Conservation (phyloP, 2,329 filamentous ascomycete species). For the Aspergillus carbonarius region DNA sequence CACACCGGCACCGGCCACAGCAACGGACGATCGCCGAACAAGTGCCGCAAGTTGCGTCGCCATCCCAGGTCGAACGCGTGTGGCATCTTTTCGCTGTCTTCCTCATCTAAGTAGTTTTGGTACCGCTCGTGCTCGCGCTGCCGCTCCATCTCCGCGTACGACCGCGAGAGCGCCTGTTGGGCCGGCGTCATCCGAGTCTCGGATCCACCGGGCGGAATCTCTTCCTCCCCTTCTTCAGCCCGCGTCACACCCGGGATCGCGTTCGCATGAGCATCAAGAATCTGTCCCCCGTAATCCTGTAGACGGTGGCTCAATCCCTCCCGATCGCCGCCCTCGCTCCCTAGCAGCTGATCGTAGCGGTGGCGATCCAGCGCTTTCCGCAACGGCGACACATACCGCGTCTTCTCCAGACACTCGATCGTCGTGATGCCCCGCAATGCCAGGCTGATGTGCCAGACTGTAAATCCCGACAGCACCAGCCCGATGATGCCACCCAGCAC, state of each 20-base stretch:
- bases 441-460: constrained; percentile 84
- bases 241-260: constrained; percentile 75
- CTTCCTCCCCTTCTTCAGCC: constrained; percentile 79
- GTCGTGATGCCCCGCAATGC: constrained; percentile 81
- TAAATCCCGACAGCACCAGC: constrained; percentile 84
- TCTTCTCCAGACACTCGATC: constrained; percentile 95
- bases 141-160: constrained; percentile 59
- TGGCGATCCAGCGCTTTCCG: constrained; percentile 68
- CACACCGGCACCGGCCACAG: constrained; percentile 79
- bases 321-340: constrained; percentile 25
- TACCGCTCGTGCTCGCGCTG: constrained; percentile 67
- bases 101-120: constrained; percentile 80
- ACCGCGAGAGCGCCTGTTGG: constrained; percentile 45
- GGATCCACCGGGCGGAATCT: constrained; percentile 29
- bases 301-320: constrained; percentile 42
- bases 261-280: constrained; percentile 80
- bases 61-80: constrained; percentile 92
- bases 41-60: constrained; percentile 72
- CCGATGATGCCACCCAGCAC: constrained; percentile 90
- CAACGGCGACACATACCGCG: constrained; percentile 82
- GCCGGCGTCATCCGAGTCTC: constrained; percentile 43
- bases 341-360: constrained; percentile 53
- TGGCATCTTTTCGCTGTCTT: constrained; percentile 82
- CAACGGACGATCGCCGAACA: constrained; percentile 72
- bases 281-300: constrained; percentile 67